Conservation (phyloP, 352 stramenopile genomes). For the Phytopythium ostracodes region DNA sequence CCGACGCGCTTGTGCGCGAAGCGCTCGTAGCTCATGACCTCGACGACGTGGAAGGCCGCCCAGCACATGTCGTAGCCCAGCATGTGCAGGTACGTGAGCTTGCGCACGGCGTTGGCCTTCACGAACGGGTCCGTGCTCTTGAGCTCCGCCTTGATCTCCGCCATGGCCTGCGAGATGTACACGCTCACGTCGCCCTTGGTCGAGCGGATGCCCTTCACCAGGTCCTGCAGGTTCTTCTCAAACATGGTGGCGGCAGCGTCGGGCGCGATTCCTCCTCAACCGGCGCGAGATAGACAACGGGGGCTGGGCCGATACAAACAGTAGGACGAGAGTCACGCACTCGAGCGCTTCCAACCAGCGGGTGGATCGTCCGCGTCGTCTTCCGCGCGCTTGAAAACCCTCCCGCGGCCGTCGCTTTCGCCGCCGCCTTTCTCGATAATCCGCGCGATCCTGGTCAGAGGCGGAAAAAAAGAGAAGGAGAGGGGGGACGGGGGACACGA, state of each 20-base stretch:
- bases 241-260: conserved; percentile 81
- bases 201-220: conserved; percentile 98
- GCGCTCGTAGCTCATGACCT: conserved; percentile 95
- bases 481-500: background rate
- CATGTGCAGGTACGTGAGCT: conserved; percentile 98
- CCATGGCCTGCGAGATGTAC: conserved; percentile 97
- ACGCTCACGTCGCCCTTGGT: conserved; percentile 94
- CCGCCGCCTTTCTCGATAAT: conserved; percentile 2
- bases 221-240: conserved; percentile 97
- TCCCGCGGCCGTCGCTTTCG: conserved; percentile 1
- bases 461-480: conserved; percentile 3
- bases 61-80: conserved; percentile 98
- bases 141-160: conserved; percentile 98
- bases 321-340: conserved; percentile 1
- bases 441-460: conserved; percentile 8
- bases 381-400: background rate
- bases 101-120: conserved; percentile 96
- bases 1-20: conserved; percentile 97
- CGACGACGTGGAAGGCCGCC: conserved; percentile 97
- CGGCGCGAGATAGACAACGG: background rate
- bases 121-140: conserved; percentile 95
- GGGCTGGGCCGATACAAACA: background rate
- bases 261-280: background rate
- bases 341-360: background rate
- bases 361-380: background rate